Conservation (phyloP, 805 yeast genomes). For the Millerago galiae region DNA sequence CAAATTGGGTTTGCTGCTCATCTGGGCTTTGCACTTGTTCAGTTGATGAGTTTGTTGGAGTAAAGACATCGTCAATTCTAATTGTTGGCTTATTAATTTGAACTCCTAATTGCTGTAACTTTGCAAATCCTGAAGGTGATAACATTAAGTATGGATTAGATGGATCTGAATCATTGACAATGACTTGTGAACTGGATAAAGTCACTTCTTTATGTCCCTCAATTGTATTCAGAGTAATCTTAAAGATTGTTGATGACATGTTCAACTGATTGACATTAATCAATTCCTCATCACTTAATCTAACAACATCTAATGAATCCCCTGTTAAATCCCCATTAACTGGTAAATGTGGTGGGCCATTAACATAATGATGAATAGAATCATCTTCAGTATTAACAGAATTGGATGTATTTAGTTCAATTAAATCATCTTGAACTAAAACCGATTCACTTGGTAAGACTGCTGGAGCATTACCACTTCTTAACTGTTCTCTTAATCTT, state of each 20-base stretch:
- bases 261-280: constrained; percentile 18
- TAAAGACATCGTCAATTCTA: constrained; percentile 1
- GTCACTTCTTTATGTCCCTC: constrained; percentile 12
- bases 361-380: background rate
- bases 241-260: constrained; percentile 6
- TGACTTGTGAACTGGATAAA: constrained; percentile 21
- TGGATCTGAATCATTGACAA: constrained; percentile 21
- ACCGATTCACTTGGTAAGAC: background rate
- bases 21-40: too few species aligned
- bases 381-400: background rate
- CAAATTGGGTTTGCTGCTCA: too few species aligned
- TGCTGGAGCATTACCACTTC: constrained; percentile 1
- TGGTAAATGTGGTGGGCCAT: constrained; percentile 3
- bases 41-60: background rate
- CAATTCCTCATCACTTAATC: constrained; percentile 19
- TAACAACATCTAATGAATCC: constrained; percentile 15
- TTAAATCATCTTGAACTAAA: constrained; percentile 2
- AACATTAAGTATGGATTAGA: constrained; percentile 22
- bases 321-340: constrained; percentile 18
- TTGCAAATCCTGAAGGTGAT: constrained; percentile 22
- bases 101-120: constrained; percentile 14
- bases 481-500: constrained; percentile 18
- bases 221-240: constrained; percentile 11
- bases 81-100: constrained; percentile 15
- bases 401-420: background rate